Base-by-base conservation (phyloP, 2,329 filamentous ascomycete species). In the Aspergillus piperis region DNA sequence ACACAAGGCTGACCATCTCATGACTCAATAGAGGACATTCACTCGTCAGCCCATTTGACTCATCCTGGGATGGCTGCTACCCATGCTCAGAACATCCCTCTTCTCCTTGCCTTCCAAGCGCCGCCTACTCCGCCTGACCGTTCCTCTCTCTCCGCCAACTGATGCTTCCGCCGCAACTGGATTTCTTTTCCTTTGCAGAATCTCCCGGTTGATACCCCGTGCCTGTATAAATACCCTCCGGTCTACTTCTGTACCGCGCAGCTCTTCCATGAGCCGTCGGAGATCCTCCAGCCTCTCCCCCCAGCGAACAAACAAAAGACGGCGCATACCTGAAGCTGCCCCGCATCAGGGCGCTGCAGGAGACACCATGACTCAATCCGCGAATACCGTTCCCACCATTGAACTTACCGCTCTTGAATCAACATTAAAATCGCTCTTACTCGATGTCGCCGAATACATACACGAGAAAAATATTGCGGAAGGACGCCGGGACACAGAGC, bases 391-490 rank as follows among this genome's bases (percentile, higher is more conserved):
- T n/a, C 73, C 73, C 13, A 69, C 60, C n/a, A 79, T 89, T 32
- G 73, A 80, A 44, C 86, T 97, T 62, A 92, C 85, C 11, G 79
- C 85, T 5, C 83, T 86, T 58, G 94, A 98, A 76, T 78, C 82
- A 42, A 88, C 88, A 64, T 83, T 97, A 41, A 88, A 89, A 62
- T 77, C 80, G n/a, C 83, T 97, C 11, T 84, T 98, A 19, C 82
- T 97, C 17, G 91, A 96, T 72, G 90, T 92, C n/a, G 91, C 90
- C 23, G 76, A 83, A 10, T 89, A 87, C 69, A 87, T 92, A n/a
- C 64, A 66, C 15, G 63, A 75, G 8, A 64, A 67, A 17, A 54
- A 60, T 6, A 52, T 64, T 62, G 84, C 90, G 42, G 63, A 72
- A 10, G 72, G 71, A 25, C 69, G 77, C 3, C 66, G 64, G 2